phyloP scores from a whole-genome alignment of 2,329 filamentous ascomycete genomes.

The Trichophyton rubrum region DNA sequence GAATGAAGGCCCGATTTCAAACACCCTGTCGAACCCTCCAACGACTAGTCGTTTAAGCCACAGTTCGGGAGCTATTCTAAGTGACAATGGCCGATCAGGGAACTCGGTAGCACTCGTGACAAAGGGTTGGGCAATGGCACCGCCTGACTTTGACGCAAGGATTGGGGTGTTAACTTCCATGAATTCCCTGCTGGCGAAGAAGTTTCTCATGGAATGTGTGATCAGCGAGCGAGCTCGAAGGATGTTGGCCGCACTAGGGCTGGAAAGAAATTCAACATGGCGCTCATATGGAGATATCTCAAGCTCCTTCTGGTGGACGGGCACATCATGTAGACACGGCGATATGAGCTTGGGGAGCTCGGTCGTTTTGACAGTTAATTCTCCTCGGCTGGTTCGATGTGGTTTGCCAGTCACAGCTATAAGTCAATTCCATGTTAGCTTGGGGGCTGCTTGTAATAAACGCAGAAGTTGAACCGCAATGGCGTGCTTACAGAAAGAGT shows the following conservation, averaged over 20 bases:
- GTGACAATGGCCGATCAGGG: slow-evolving; percentile 54
- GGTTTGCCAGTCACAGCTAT: slow-evolving; percentile 58
- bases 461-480: slow-evolving; percentile 14
- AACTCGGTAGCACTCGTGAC: slow-evolving; percentile 67
- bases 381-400: slow-evolving; percentile 56
- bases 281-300: slow-evolving; percentile 64
- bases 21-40: slow-evolving; percentile 76
- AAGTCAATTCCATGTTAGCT: background rate
- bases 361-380: slow-evolving; percentile 60
- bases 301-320: slow-evolving; percentile 54
- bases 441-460: slow-evolving; percentile 8
- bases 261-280: slow-evolving; percentile 76
- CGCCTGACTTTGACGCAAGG: slow-evolving; percentile 68
- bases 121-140: slow-evolving; percentile 78
- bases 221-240: slow-evolving; percentile 63
- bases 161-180: slow-evolving; percentile 87
- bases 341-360: slow-evolving; percentile 59
- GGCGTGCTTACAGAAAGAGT: slow-evolving; percentile 58
- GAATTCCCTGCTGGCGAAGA: slow-evolving; percentile 60
- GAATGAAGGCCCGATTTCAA: slow-evolving; percentile 86
- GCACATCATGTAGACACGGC: slow-evolving; percentile 68
- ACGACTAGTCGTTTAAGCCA: slow-evolving; percentile 89
- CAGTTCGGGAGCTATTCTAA: slow-evolving; percentile 86
- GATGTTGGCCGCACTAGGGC: slow-evolving; percentile 53
- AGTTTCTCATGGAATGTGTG: slow-evolving; percentile 59